Conservation (phyloP, 805 yeast genomes). For the Candida hispaniensis region DNA sequence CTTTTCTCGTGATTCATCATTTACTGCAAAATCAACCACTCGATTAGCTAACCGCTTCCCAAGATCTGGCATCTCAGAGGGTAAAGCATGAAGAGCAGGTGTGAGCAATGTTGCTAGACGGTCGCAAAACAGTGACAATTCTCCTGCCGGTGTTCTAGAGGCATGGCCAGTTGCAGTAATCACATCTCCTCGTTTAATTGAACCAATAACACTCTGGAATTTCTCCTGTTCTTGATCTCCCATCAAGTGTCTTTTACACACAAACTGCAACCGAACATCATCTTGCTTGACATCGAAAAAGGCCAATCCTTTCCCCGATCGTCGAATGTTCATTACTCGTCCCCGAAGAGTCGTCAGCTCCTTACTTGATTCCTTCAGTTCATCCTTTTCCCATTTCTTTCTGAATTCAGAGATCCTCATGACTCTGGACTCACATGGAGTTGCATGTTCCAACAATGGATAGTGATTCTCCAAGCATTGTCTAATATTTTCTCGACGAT, state of each 20-base stretch:
- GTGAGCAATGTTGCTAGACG: constrained; percentile 44
- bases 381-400: constrained; percentile 1
- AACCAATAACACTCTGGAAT: constrained; percentile 31
- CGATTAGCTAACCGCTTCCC: constrained; percentile 45
- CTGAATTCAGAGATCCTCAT: constrained; percentile 17
- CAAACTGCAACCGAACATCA: constrained; percentile 45
- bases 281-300: constrained; percentile 65
- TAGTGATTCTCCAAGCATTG: constrained; percentile 7
- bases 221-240: constrained; percentile 32
- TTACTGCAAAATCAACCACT: constrained; percentile 63
- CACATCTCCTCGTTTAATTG: constrained; percentile 61
- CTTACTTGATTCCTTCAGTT: constrained; percentile 1
- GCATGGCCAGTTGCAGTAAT: constrained; percentile 59
- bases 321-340: constrained; percentile 45
- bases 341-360: constrained; percentile 38
- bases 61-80: constrained; percentile 44
- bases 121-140: constrained; percentile 55
- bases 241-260: constrained; percentile 44
- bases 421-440: not conserved
- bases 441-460: constrained; percentile 16
- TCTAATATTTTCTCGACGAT: constrained; percentile 12
- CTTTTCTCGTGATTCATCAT: constrained; percentile 38
- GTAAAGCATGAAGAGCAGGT: constrained; percentile 62
- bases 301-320: constrained; percentile 55
- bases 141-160: constrained; percentile 67